phyloP scores from a whole-genome alignment of 768 basidiomycete species.

The Mycena olivaceomarginata region DNA sequence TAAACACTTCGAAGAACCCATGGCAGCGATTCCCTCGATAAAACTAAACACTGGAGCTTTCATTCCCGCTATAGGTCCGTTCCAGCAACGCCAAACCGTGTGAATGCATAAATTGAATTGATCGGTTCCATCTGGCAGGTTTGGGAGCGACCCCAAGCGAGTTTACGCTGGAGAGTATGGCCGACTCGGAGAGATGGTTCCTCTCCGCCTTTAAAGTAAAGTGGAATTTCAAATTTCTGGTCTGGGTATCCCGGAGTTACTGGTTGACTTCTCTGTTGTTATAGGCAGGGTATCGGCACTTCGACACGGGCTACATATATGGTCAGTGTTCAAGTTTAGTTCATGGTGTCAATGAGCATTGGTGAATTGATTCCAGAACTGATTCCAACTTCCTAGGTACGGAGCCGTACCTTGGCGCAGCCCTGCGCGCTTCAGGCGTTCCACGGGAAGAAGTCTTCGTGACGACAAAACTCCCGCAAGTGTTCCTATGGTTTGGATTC shows the following conservation, averaged over 20 bases:
- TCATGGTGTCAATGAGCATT: too few relatives aligned
- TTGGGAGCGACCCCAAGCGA: neutral
- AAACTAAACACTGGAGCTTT: too few relatives aligned
- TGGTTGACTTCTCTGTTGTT: neutral
- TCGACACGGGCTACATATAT: slow-evolving; percentile 61
- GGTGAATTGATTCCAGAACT: too few relatives aligned
- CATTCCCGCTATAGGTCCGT: slow-evolving; percentile 12
- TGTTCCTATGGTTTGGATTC: neutral
- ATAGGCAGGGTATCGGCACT: too few relatives aligned
- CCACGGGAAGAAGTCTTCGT: too few relatives aligned
- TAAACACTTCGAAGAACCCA: too few relatives aligned
- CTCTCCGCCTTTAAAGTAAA: slow-evolving; percentile 61
- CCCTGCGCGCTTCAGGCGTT: too few relatives aligned
- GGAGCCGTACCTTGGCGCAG: too few relatives aligned
- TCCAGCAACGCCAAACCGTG: neutral
- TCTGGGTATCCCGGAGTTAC: neutral
- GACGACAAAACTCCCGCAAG: too few relatives aligned
- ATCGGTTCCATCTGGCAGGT: neutral
- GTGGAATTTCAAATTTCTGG: neutral
- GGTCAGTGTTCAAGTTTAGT: slow-evolving; percentile 39
- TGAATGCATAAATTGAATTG: neutral
- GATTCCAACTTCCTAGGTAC: too few relatives aligned
- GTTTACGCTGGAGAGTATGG: slow-evolving; percentile 55
- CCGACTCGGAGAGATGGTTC: slow-evolving; percentile 60
- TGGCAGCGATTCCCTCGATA: too few relatives aligned